Conservation (phyloP, 176 grass and related monocot genomes). For the Aegilops speltoides region DNA sequence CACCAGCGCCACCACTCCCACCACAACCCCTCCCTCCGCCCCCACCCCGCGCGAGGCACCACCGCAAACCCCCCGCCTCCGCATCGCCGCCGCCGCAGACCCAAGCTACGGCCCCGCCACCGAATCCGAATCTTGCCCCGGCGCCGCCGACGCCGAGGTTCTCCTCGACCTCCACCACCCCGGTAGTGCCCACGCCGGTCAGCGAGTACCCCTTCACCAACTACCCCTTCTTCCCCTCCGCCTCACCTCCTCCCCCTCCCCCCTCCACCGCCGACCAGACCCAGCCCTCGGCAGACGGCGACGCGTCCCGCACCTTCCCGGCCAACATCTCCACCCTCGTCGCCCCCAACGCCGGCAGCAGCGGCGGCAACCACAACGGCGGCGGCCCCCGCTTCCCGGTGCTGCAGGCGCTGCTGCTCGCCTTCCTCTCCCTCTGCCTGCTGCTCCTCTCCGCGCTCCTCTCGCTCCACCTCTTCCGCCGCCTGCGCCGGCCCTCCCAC, state of each 20-base stretch:
- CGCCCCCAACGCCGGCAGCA: not conserved
- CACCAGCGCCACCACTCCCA: not conserved
- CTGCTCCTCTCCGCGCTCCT: constrained; percentile 42
- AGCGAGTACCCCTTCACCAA: constrained; percentile 41
- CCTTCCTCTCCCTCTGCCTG: constrained; percentile 44
- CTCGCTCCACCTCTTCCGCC: constrained; percentile 51
- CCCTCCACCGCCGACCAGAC: not conserved
- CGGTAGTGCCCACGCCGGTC: not conserved
- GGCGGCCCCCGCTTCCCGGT: constrained; percentile 6
- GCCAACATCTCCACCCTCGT: constrained; percentile 58
- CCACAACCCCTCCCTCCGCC: not conserved
- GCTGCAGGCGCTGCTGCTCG: constrained; percentile 52
- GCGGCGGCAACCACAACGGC: not conserved
- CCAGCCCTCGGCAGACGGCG: constrained; percentile 1
- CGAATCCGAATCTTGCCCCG: not conserved
- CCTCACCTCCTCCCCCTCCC: not conserved
- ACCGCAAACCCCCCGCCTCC: not conserved
- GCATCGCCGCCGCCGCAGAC: not conserved
- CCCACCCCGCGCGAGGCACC: not conserved
- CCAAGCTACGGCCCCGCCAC: not conserved
- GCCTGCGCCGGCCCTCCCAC: not conserved
- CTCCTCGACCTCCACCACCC: not conserved
- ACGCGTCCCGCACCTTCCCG: constrained; percentile 37
- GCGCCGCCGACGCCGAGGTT: constrained; percentile 18
- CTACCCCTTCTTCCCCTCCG: constrained; percentile 50